Base-by-base conservation (phyloP, 2,329 filamentous ascomycete species). In the Pyrenochaeta sp. region DNA sequence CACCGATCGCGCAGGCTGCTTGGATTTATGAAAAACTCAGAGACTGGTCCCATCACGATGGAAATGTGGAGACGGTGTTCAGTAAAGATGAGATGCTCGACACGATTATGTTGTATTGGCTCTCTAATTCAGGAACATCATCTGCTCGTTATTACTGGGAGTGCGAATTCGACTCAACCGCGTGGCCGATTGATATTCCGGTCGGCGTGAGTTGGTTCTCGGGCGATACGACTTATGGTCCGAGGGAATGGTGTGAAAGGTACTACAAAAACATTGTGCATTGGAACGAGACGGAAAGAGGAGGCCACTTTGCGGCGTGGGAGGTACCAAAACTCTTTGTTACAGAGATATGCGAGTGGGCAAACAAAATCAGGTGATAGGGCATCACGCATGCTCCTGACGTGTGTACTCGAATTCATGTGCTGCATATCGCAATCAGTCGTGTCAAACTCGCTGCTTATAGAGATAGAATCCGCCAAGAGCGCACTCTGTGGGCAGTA, bases 21-120 rank as follows among this genome's bases (percentile, higher is more conserved):
- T 93, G 91, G 91, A 86, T 93, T 27, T 90, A 90, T 65, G 91
- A 93, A 76, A 93, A 93, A 70, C 78, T 93, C 27, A 86, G 88
- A 68, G 87, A 90, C 68, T 93, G 90, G 39, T 42, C 39, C 39
- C 12, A 42, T 42, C 39, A 42, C 39, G 91, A 91, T 66, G 61
- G 62, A 22, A 37, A 67, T 52, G 56, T 66, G 12, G 63, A 68
- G 37, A 60, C 42, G 2, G 62, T 69, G 5, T 64, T 69, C 27
- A 68, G 49, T 36, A 71, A 65, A 58, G 66, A 71, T 49, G 68
- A 71, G 48, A 65, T 71, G 58, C 68, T 70, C 27, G 65, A 71
- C 50, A 62, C 51, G 36, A 64, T 67, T 24, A 65, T 71, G 68
- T 49, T 69, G 48, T 70, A 72, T 48, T 71, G 66, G 66, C 57